Evolutionary conservation across 495 filamentous ascomycete genomes (phyloP).

Genomic region (Aspergillus cristatus): DNA sequence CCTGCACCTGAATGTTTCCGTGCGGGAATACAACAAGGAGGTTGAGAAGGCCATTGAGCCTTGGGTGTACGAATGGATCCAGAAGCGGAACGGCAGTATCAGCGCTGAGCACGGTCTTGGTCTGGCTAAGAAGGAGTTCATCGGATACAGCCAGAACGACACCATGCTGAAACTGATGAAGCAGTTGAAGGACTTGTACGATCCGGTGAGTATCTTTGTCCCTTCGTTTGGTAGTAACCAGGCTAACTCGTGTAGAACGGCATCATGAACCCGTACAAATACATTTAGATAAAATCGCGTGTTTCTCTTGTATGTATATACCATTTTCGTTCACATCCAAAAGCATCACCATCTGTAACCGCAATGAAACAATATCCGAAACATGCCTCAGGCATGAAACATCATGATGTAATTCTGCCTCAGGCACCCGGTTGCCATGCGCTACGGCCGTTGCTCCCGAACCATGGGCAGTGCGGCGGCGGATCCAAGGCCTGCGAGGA

Average conservation of each 20-base stretch:
- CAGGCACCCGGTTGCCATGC: constrained; percentile 31
- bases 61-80: constrained; percentile 95
- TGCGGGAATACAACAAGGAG: constrained; percentile 70
- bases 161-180: constrained; percentile 87
- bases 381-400: no score
- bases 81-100: constrained; percentile 76
- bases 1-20: constrained; percentile 81
- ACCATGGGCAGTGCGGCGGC: constrained; percentile 13
- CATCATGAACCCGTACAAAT: constrained; percentile 94
- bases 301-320: no score
- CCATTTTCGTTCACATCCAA: no score
- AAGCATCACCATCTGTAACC: not conserved
- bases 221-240: not conserved
- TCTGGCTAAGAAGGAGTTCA: constrained; percentile 87
- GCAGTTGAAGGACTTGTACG: constrained; percentile 82
- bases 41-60: constrained; percentile 89
- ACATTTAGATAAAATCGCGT: constrained; percentile 39
- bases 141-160: constrained; percentile 82
- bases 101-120: constrained; percentile 94
- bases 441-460: constrained; percentile 29
- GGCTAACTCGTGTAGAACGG: constrained; percentile 53
- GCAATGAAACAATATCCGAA: no score
- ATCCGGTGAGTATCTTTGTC: constrained; percentile 60
- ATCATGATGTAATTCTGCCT: constrained; percentile 10
- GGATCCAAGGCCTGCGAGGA: constrained; percentile 13